Conservation (phyloP, 164 flowering plant genomes). For the Euptelea pleiosperma region DNA sequence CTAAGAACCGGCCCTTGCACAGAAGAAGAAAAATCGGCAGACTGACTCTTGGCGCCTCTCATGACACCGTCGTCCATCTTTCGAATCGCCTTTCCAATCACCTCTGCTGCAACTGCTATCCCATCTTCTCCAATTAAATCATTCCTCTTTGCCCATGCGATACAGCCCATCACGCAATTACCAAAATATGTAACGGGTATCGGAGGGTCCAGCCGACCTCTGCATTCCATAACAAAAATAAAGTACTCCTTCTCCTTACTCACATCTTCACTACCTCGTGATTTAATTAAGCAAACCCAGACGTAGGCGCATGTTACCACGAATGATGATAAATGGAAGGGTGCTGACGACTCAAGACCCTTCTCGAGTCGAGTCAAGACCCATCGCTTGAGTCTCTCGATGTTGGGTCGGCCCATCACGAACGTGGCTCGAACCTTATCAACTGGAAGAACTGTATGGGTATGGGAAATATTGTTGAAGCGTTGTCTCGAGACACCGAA, state of each 20-base stretch:
- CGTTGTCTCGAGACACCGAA: too few species aligned
- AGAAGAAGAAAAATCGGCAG: background rate
- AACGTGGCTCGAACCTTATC: too few species aligned
- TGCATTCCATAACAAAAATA: conserved; percentile 17
- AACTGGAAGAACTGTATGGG: too few species aligned
- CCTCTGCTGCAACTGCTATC: too few species aligned
- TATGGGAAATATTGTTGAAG: too few species aligned
- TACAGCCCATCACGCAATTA: background rate
- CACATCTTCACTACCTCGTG: conserved; percentile 4
- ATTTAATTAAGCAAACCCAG: conserved; percentile 24
- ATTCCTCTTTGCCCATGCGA: background rate
- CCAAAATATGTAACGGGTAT: too few species aligned
- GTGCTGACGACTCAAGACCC: background rate
- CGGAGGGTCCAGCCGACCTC: conserved; percentile 25
- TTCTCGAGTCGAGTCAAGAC: background rate
- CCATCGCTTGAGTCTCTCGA: too few species aligned
- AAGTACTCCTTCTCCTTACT: too few species aligned
- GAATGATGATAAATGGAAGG: conserved; percentile 27
- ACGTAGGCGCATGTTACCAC: conserved; percentile 22
- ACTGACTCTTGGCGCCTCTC: conserved; percentile 7
- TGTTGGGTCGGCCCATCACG: too few species aligned
- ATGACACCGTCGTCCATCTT: conserved; percentile 9
- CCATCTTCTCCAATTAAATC: too few species aligned
- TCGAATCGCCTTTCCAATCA: conserved; percentile 21
- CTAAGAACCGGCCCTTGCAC: background rate